Evolutionary conservation across 192 early-diverging fungal genomes (phyloP), one percentile per base, ranked within the genome.

Genomic region (Umbelopsis sp.): DNA sequence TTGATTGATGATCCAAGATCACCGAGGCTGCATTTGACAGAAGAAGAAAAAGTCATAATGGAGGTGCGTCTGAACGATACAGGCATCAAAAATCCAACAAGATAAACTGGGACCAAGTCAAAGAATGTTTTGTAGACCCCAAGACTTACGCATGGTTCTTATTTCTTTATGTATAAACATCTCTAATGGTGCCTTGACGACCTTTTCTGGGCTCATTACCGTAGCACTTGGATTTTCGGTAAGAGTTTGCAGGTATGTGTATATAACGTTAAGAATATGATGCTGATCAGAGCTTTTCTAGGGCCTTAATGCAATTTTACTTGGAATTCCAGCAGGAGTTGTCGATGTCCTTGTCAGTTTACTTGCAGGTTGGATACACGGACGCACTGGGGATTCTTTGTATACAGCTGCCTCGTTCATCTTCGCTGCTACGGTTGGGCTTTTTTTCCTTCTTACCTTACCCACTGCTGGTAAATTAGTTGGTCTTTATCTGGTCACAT

Each of bases 1-100:
- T 51, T 77, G 31, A 50, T 77, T 1, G 75, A 77, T 45, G 56
- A 71, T 9, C 75, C 75, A 25, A 71, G 43, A 32, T 77, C 75
- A 41, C 50, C 41, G 12, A 44, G 36, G 16, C 52, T 77, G 45
- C 22, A 32, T 1, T 44, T 67, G 24, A 68, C 68, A 29, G 38
- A 62, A 25, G 69, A 71, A 41, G 36, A 62, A 47, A 21, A 68
- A 11, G 66, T 66, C 14, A 66, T 72, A 66, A 53, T 77, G 8
- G 66, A 65, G 16, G 51, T 52, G 17, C 70, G 75, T 38, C 66
- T 41, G 8, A 47, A 38, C 36, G 73, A 75, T 65, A 75, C 69
- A 38, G 73, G 68, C 11, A 67, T 70, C 4, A 10, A 50, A 22
- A 32, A 16, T 62, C 36, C 31, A 75, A 75, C 5, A 2, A 10